phyloP scores from a whole-genome alignment of 2,329 filamentous ascomycete genomes.

The Pseudocercospora musae region DNA sequence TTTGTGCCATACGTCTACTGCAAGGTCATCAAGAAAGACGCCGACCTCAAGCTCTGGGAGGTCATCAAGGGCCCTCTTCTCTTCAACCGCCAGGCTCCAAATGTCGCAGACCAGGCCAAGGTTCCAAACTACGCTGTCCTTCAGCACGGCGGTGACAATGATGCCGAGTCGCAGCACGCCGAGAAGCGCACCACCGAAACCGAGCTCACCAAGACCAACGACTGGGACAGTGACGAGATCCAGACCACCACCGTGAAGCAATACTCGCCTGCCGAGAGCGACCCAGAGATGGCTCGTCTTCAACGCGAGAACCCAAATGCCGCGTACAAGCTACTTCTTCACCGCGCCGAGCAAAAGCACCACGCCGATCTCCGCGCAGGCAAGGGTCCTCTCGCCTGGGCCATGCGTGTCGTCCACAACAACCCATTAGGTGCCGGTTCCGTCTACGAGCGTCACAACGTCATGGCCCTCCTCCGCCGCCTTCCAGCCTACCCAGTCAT shows the following conservation, averaged over 20 bases:
- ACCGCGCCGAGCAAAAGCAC: constrained; percentile 6
- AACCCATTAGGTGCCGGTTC: constrained; percentile 11
- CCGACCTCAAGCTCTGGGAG: constrained; percentile 57
- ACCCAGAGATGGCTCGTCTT: constrained; percentile 2
- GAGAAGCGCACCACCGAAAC: constrained; percentile 4
- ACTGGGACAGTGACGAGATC: neutral
- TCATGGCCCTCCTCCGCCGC: constrained; percentile 9
- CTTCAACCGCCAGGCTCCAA: constrained; percentile 19
- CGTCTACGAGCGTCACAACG: constrained; percentile 12
- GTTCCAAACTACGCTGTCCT: constrained; percentile 32
- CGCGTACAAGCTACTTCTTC: constrained; percentile 7
- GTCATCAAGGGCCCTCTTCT: constrained; percentile 47
- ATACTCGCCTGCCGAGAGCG: neutral
- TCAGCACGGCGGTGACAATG: constrained; percentile 16
- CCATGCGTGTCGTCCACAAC: constrained; percentile 11
- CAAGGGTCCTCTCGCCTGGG: constrained; percentile 11
- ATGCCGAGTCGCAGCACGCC: neutral
- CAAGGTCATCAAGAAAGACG: constrained; percentile 59
- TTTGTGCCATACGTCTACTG: constrained; percentile 60
- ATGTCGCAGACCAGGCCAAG: constrained; percentile 28
- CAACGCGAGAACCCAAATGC: constrained; percentile 4
- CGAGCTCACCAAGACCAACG: neutral
- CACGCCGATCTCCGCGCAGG: constrained; percentile 10
- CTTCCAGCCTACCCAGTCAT: constrained; percentile 13
- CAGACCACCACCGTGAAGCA: neutral